Evolutionary conservation across 768 basidiomycete species (phyloP).

Genomic region (Hortiboletus campestris): DNA sequence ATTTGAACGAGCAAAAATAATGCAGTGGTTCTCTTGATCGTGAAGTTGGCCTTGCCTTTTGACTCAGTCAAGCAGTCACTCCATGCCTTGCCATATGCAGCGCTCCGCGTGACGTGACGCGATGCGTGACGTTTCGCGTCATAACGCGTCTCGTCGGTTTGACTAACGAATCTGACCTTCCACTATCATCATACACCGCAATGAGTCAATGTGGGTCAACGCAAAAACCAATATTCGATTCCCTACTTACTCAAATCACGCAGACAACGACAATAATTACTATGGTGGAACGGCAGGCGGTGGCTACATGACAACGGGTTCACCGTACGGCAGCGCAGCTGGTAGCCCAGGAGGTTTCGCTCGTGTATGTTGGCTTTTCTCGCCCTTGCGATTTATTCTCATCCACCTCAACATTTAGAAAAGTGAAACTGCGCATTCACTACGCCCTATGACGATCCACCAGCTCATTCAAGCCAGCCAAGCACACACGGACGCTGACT

Average conservation of each 20-base stretch:
- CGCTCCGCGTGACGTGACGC: constrained; percentile 11
- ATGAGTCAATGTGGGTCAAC: constrained; percentile 46
- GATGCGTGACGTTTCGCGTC: constrained; percentile 29
- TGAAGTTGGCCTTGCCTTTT: too few species aligned
- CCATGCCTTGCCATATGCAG: too few species aligned
- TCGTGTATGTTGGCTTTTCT: constrained; percentile 34
- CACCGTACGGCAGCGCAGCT: constrained; percentile 53
- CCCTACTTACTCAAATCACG: constrained; percentile 3
- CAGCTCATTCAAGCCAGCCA: constrained; percentile 78
- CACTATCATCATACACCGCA: constrained; percentile 2
- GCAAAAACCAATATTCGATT: background rate
- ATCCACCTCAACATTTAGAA: constrained; percentile 26
- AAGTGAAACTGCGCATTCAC: constrained; percentile 41
- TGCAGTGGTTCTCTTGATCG: too few species aligned
- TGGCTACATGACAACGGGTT: constrained; percentile 58
- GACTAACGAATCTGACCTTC: background rate
- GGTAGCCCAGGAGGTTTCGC: constrained; percentile 59
- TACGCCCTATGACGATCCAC: constrained; percentile 74
- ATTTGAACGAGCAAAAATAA: too few species aligned
- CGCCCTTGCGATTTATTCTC: background rate
- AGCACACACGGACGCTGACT: constrained; percentile 85
- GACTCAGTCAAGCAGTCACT: too few species aligned
- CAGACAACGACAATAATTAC: constrained; percentile 40
- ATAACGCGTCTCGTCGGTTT: constrained; percentile 21
- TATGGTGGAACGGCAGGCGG: constrained; percentile 46